These are phyloP conservation scores for Aethionema arabicum DNA, from an alignment of 345 rosid species.

Conservation along the genomic window DNA sequence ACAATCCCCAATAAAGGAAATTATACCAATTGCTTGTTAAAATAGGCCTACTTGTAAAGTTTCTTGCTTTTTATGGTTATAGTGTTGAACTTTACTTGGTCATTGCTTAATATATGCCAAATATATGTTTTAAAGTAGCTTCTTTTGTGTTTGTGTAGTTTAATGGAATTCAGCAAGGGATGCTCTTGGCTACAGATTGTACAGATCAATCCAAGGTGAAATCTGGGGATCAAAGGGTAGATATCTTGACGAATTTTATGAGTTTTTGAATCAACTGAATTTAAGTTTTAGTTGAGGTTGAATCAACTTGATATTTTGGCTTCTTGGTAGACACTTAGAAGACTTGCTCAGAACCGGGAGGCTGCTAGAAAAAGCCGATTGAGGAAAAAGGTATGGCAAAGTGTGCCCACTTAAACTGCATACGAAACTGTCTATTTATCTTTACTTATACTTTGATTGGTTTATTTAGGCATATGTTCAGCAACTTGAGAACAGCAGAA, in stretches of 20 bases:
- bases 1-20: not conserved
- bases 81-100: too few species aligned
- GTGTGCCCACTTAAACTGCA: too few species aligned
- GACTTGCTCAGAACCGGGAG: constrained; percentile 95
- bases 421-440: too few species aligned
- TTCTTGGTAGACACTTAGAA: constrained; percentile 56
- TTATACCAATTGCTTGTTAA: not conserved
- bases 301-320: constrained; percentile 11
- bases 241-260: not conserved
- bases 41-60: not conserved
- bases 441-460: too few species aligned
- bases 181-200: constrained; percentile 51
- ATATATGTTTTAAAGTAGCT: not conserved
- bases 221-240: constrained; percentile 66
- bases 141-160: constrained; percentile 35
- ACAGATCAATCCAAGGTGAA: constrained; percentile 58
- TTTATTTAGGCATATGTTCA: constrained; percentile 77
- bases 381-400: constrained; percentile 73
- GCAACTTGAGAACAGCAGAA: constrained; percentile 77
- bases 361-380: constrained; percentile 93
- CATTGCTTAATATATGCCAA: too few species aligned
- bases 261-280: not conserved
- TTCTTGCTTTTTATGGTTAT: constrained; percentile 8
- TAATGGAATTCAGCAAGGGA: constrained; percentile 48
- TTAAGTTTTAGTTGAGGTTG: constrained; percentile 1